Base-by-base conservation (phyloP, 306 rosid genomes). In the Luffa aegyptiaca region DNA sequence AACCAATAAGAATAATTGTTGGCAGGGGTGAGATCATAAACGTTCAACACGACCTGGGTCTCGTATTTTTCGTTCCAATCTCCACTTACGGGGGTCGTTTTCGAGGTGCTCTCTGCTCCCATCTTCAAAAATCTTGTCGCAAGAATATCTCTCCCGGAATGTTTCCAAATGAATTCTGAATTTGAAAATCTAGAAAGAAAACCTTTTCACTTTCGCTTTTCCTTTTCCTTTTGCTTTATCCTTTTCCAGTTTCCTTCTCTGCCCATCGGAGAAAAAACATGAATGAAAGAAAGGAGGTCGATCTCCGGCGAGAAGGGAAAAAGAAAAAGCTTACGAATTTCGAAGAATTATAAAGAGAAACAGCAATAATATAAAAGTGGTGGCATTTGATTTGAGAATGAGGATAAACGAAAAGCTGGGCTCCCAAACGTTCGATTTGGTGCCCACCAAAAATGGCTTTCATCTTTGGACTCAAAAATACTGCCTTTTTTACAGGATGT, bases 21-120 rank as follows among this genome's bases (percentile, higher is more conserved):
- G 80, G 92, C 62, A 46, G 97, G 92, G 56, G 99, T 93, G 80
- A 96, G 99, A 85, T 96, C 99, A 85, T 96, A 96, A 48, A 96
- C 90, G 83, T 96, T 91, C 88, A 96, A 88, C 20, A 90, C 79
- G 69, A 93, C 94, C 76, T 45, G 83, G 61, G 87, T 51, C 63
- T 52, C 79, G 36, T 2, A 1, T 49, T 56, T 80, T 6, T 83
- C 33, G 75, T 68, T 82, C 63, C 76, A 73, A 72, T 84, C 84
- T 76, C 39, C 76, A 78, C 81, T 20, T 49, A 62, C 84, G 56
- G 85, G 84, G 81, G 77, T 42, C 16, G 87, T 82, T 53, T 42
- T 70, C 66, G 96, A 87, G 80, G 82, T 45, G 78, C 82, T 84
- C 78, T 88, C 93, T 41, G 77, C 80, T 76, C 88, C 97, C 97